Evolutionary conservation across 192 early-diverging fungal genomes (phyloP).

Genomic region (Coemansia sp.): DNA sequence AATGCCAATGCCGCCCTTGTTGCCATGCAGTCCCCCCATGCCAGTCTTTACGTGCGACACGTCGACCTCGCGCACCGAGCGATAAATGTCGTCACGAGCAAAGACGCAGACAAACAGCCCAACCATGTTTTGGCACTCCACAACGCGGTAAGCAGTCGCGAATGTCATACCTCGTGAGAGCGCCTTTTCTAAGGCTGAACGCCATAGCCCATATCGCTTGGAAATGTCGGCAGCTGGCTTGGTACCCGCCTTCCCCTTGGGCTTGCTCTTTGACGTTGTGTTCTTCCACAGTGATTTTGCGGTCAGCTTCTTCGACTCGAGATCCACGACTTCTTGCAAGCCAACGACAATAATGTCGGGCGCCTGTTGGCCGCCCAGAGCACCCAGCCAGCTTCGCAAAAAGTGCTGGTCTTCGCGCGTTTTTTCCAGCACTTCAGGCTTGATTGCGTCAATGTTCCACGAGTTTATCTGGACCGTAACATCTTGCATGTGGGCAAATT

Average conservation of each 20-base stretch:
- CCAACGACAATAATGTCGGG: conserved; percentile 89
- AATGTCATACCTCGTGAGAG: conserved; percentile 57
- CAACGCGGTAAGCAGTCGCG: conserved; percentile 60
- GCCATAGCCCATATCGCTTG: conserved; percentile 84
- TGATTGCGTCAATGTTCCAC: conserved; percentile 93
- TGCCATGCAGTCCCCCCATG: conserved; percentile 83
- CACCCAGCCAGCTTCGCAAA: conserved; percentile 36
- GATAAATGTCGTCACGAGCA: conserved; percentile 62
- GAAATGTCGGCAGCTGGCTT: conserved; percentile 36
- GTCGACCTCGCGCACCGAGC: conserved; percentile 61
- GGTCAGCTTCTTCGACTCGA: conserved; percentile 77
- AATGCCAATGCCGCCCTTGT: conserved; percentile 91
- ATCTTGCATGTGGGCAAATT: conserved; percentile 68
- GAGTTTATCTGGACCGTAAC: conserved; percentile 80
- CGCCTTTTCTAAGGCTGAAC: conserved; percentile 67
- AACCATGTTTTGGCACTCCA: conserved; percentile 83
- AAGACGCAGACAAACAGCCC: conserved; percentile 92
- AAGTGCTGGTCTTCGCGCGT: conserved; percentile 38
- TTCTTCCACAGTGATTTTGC: conserved; percentile 60
- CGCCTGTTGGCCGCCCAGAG: conserved; percentile 51
- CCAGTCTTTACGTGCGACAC: conserved; percentile 90
- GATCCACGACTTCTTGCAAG: conserved; percentile 96
- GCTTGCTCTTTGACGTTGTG: conserved; percentile 34
- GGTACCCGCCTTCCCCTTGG: conserved; percentile 9
- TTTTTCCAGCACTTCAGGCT: conserved; percentile 76